Evolutionary conservation across 1,284 basidiomycete genomes (phyloP).

Genomic region (Cutaneotrichosporon mucoides): DNA sequence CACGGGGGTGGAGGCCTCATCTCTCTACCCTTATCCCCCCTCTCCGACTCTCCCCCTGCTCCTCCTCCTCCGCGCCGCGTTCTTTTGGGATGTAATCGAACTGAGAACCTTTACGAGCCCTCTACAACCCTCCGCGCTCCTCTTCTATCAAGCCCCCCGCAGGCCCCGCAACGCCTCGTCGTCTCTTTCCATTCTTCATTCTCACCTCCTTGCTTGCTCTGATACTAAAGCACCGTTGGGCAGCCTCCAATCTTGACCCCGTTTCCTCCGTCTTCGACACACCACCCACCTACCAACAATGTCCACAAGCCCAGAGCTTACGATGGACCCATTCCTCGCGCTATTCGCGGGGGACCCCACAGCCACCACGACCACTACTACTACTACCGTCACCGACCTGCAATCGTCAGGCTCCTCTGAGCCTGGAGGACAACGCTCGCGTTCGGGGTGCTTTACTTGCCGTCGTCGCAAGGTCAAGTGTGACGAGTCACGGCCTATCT

Average conservation of each 20-base stretch:
- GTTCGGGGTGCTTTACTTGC: slow-evolving; percentile 40
- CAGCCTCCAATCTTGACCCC: not conserved
- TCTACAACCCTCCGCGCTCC: too few species aligned
- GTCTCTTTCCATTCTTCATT: too few species aligned
- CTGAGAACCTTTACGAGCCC: too few species aligned
- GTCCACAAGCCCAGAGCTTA: slow-evolving; percentile 15
- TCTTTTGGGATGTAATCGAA: too few species aligned
- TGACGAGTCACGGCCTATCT: slow-evolving; percentile 35
- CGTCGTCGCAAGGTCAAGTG: slow-evolving; percentile 42
- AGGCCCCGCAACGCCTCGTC: too few species aligned
- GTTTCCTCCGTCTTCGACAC: not conserved
- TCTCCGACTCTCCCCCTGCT: too few species aligned
- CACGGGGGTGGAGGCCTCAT: too few species aligned
- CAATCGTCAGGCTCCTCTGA: slow-evolving; percentile 5
- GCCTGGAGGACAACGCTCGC: slow-evolving; percentile 21
- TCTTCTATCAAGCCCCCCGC: too few species aligned
- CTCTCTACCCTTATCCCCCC: too few species aligned
- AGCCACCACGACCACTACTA: slow-evolving; percentile 1
- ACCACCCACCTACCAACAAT: not conserved
- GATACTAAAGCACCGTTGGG: too few species aligned
- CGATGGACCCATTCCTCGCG: slow-evolving; percentile 20
- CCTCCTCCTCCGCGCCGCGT: too few species aligned
- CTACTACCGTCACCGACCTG: not conserved
- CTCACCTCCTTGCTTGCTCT: too few species aligned
- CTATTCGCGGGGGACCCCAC: slow-evolving; percentile 12